Conservation (phyloP, 169 alveolate genomes). For the Eimeria sp. region DNA sequence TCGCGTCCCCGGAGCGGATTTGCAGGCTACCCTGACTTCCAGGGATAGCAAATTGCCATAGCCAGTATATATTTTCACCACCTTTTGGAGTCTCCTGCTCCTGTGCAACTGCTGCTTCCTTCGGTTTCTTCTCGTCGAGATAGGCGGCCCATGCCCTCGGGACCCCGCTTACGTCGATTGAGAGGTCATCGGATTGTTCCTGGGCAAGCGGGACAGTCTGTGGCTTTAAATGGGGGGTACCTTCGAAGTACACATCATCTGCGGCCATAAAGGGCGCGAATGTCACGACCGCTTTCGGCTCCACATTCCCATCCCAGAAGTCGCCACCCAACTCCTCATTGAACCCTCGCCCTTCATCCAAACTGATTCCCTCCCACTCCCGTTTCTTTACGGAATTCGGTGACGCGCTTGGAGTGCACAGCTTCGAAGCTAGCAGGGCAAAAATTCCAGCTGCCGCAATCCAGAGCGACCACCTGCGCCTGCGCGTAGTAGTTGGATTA, state of each 20-base stretch:
- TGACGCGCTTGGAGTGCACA: not conserved
- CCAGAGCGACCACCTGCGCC: conserved; percentile 19
- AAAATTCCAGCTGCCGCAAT: conserved; percentile 13
- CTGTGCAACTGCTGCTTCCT: not conserved
- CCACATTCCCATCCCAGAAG: not conserved
- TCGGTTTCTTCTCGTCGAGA: not conserved
- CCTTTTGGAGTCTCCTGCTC: not conserved
- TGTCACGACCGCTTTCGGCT: not conserved
- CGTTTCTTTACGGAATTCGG: not conserved
- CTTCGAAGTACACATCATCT: not conserved
- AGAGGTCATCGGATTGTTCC: not conserved
- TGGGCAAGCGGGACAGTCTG: not conserved
- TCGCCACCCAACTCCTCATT: not conserved
- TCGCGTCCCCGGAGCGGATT: conserved; percentile 25
- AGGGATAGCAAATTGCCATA: not conserved
- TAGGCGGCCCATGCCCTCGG: conserved; percentile 37
- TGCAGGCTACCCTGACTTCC: not conserved
- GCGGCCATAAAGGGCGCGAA: conserved; percentile 37
- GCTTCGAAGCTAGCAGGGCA: not conserved
- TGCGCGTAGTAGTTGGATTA: not conserved
- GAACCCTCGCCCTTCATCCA: not conserved
- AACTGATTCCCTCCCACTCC: not conserved
- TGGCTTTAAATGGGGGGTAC: not conserved
- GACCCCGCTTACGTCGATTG: not conserved
- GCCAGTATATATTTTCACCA: not conserved